Base-by-base conservation (phyloP, 805 yeast genomes). In the Clavispora phyllophila region DNA sequence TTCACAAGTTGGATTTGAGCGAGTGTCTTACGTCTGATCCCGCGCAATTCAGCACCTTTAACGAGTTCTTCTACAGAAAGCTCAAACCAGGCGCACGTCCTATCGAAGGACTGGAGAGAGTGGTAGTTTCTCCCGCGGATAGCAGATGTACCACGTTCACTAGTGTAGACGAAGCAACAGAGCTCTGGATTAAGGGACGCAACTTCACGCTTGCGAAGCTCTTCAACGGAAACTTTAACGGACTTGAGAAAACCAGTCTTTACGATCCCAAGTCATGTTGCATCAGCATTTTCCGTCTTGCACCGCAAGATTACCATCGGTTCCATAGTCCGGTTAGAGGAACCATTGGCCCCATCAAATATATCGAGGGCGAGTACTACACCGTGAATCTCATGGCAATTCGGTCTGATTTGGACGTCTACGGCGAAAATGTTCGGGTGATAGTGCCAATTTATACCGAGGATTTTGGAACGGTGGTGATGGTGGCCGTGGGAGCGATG, bases 381-480 rank as follows among this genome's bases (percentile, higher is more conserved):
- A 91, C 98, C 0, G 99, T 91, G 15, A 91, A 91, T 56, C 98
- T 98, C 1, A 91, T 91, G 98, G 98, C 98, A 0, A 78, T 93
- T 26, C 65, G 98, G 43, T 85, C 95, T 2, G 78, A 79, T 9
- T 65, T 91, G 43, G 98, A 91, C 61, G 97, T 91, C 1, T 93
- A 79, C 64, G 96, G 97, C 8, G 97, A 90, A 54, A 91, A 91
- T 55, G 81, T 87, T 1, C 72, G 98, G 31, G 82, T 82, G 4
- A 66, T 89, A 2, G 72, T 90, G 2, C 89, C 96, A 0, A 81
- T 91, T 17, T 78, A 84, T 24, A 79, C 96, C 1, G 70, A 74
- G 25, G 68, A 75, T n/a, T 90, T 87, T 60, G 97, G 97, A 0
- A 72, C 76, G 0, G 84, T 91, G 15, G 67, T 85, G 47, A 73